A percentile compares a stretch with the other conserved stretches of the same genome.
Evolutionary conservation across 192 early-diverging fungal species (phyloP).

Genomic region (Coemansia sp.): DNA sequence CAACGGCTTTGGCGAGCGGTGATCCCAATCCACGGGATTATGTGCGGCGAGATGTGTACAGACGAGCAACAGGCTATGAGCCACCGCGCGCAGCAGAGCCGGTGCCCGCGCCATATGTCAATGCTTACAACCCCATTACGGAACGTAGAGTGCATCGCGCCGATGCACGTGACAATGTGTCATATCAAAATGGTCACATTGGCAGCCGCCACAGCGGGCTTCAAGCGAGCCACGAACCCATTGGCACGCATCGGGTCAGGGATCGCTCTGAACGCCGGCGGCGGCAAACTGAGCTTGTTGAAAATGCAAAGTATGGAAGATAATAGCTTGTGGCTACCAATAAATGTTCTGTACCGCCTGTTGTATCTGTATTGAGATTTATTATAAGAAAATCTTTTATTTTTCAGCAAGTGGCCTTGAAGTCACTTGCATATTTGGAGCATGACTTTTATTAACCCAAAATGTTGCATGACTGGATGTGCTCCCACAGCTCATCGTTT

Average conservation of each 20-base stretch:
- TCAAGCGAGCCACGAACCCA: conserved; percentile 1
- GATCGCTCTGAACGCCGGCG: conserved; percentile 16
- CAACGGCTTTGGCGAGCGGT: background rate
- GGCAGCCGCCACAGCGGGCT: background rate
- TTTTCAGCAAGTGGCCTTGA: background rate
- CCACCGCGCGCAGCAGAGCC: background rate
- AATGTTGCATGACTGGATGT: conserved; percentile 48
- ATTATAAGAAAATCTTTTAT: background rate
- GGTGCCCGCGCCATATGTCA: conserved; percentile 13
- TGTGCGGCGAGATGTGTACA: conserved; percentile 7
- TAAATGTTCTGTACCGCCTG: background rate
- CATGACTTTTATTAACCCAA: conserved; percentile 12
- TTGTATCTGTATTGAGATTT: background rate
- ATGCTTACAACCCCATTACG: background rate
- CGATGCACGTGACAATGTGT: background rate
- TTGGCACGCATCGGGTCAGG: conserved; percentile 5
- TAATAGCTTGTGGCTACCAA: background rate
- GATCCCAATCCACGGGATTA: background rate
- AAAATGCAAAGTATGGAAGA: conserved; percentile 11
- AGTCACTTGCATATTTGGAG: background rate
- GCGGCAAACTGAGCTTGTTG: conserved; percentile 16
- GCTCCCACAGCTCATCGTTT: conserved; percentile 51
- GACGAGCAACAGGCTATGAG: background rate
- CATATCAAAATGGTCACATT: background rate
- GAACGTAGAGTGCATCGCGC: background rate